Conservation (phyloP, 345 rosid species). For the Eucalyptus polybractea region DNA sequence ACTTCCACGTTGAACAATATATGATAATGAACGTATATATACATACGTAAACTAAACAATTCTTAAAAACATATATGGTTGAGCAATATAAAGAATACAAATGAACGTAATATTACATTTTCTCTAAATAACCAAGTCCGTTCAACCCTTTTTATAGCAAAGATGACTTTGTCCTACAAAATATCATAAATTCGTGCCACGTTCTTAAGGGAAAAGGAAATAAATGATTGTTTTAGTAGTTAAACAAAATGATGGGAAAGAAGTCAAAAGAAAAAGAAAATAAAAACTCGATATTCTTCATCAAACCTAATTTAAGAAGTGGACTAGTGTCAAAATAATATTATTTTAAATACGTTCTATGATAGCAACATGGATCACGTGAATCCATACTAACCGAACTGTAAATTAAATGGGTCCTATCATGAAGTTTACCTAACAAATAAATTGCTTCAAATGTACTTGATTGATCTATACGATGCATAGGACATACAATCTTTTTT, state of each 20-base stretch:
- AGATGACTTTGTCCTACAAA: not conserved
- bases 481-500: not conserved
- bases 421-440: not conserved
- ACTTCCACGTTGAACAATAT: not conserved
- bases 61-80: too few species aligned
- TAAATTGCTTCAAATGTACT: too few species aligned
- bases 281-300: not conserved
- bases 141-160: not conserved
- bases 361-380: not conserved
- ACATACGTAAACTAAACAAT: too few species aligned
- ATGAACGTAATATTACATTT: not conserved
- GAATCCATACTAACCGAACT: not conserved
- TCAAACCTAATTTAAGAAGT: not conserved
- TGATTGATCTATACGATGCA: not conserved
- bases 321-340: not conserved
- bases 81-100: not conserved
- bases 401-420: not conserved
- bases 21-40: not conserved
- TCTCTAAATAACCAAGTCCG: not conserved
- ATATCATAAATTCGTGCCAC: not conserved
- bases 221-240: not conserved
- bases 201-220: not conserved
- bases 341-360: not conserved
- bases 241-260: not conserved
- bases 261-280: not conserved